Evolutionary conservation across 2,329 filamentous ascomycete species (phyloP), one percentile per base, ranked within the genome.

Genomic region (Colletotrichum camelliae): DNA sequence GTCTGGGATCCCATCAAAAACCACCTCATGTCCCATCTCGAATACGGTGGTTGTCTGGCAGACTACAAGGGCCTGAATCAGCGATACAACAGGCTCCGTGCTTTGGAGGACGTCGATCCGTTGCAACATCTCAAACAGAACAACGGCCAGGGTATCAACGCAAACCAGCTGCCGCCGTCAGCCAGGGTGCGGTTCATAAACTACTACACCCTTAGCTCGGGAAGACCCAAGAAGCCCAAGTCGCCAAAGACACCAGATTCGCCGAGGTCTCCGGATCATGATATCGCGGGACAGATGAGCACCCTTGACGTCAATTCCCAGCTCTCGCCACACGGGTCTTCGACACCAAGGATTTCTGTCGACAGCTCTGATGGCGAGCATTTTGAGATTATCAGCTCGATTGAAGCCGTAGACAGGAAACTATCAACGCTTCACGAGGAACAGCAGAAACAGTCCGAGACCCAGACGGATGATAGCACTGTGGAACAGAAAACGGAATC

Each of bases 151-250:
- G 72, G 60, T 65, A 65, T 65, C 13, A 77, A 77, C 27, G 79
- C 79, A 4, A 78, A 80, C n/a, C 77, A 81, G 27, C 43, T 52
- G n/a, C 86, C 87, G 13, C 24, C 48, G 12, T 33, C 60, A n/a
- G 86, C 87, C 4, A 88, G 93, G 68, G 91, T 97, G 13, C 90
- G 95, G 18, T 98, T 98, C 80, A 89, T 95, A 73, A 98, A 98
- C 81, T 98, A 98, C 82, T 98, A 96, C 82, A 98, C 96, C 1
- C 90, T 94, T n/a, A 96, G 94, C 78, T 93, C 94, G 12, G 96
- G 96, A 5, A 89, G 91, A 74, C 89, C 89, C 3, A 96, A 94
- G 79, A 82, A 84, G 71, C 83, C 83, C 16, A 87, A 88, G 77
- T 65, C 72, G 15, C 72, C 77, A 13, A 77, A 69, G 33, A 39